Evolutionary conservation across 73 alveolate genomes (phyloP).

Genomic region (Breviolum minutum): DNA sequence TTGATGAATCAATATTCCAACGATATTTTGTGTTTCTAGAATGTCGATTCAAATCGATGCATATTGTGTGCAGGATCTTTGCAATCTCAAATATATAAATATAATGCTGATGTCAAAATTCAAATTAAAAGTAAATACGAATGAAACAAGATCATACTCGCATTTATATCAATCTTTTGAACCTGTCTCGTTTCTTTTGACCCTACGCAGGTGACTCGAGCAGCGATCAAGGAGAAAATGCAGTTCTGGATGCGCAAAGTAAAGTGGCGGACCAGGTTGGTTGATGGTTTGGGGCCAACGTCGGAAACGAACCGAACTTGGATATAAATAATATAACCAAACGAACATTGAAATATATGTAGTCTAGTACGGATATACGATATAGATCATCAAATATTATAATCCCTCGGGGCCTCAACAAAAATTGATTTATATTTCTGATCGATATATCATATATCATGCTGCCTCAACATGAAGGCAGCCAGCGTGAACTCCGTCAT

Average conservation of each 20-base stretch:
- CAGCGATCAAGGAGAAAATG: background rate
- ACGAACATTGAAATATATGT: background rate
- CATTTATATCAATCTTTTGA: background rate
- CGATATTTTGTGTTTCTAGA: no score
- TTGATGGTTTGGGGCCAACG: background rate
- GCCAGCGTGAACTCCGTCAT: conserved; percentile 10
- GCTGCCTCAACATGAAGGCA: background rate
- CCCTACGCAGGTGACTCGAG: conserved; percentile 32
- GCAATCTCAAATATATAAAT: no score
- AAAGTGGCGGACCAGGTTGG: conserved; percentile 10
- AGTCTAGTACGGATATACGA: no score
- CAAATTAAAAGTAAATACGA: background rate
- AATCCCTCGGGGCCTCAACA: background rate
- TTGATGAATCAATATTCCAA: no score
- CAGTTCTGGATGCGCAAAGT: background rate
- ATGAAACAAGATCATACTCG: background rate
- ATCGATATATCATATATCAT: no score
- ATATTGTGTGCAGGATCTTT: no score
- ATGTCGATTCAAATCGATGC: no score
- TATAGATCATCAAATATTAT: background rate
- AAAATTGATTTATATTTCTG: background rate
- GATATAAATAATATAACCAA: background rate
- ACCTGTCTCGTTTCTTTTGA: background rate
- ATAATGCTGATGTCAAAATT: no score
- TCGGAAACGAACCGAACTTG: background rate